Conservation (phyloP, 192 early-diverging fungal species). For the Irineochytrium annulatum region DNA sequence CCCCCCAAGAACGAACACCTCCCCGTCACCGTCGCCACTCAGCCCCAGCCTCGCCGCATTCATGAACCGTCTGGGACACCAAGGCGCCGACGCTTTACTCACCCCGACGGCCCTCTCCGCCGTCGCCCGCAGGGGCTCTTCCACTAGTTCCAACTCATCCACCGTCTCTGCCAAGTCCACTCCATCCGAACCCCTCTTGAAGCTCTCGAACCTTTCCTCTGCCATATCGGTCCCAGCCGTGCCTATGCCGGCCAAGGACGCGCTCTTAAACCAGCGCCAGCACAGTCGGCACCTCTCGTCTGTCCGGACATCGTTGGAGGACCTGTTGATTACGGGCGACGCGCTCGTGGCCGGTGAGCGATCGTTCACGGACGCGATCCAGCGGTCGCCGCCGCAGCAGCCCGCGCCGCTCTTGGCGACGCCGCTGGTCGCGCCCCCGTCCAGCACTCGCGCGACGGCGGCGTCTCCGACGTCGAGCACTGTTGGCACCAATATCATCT, state of each 20-base stretch:
- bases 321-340: too few species aligned
- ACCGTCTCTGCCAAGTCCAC: not conserved
- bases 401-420: not conserved
- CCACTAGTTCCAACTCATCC: not conserved
- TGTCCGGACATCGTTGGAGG: too few species aligned
- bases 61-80: not conserved
- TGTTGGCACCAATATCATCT: not conserved
- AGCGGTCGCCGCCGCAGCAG: not conserved
- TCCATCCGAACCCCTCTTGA: not conserved
- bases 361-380: not conserved
- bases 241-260: too few species aligned
- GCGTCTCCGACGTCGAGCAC: not conserved
- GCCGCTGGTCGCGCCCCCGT: not conserved
- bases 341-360: too few species aligned
- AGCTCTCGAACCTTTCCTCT: slow-evolving; percentile 28
- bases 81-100: not conserved
- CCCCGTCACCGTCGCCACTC: not conserved
- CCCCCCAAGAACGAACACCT: too few species aligned
- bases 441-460: not conserved
- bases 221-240: too few species aligned
- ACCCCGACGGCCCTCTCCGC: not conserved
- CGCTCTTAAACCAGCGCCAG: too few species aligned
- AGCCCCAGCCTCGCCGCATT: not conserved
- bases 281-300: too few species aligned
- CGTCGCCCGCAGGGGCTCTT: not conserved